A percentile compares a stretch with the other conserved stretches of the same genome.
These are phyloP conservation scores for Phytophthora hibernalis DNA, from an alignment of 352 stramenopile genomes.

Conservation along the genomic window DNA sequence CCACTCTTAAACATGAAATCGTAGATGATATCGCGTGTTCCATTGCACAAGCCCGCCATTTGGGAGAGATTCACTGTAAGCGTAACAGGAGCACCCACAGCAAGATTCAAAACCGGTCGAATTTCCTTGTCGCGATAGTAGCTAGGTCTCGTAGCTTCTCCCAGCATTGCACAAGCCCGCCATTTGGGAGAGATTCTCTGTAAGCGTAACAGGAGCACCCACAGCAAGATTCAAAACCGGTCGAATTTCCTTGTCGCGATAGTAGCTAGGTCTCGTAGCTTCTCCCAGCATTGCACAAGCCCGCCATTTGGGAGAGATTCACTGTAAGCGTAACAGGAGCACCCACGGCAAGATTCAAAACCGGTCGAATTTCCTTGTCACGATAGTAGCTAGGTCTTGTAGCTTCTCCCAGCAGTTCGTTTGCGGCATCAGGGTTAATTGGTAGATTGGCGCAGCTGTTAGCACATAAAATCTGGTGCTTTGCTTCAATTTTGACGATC, in stretches of 20 bases:
- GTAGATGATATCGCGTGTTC: neutral
- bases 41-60: neutral
- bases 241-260: neutral
- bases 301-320: neutral
- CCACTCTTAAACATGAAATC: neutral
- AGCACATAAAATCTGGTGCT: neutral
- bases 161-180: neutral
- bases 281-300: neutral
- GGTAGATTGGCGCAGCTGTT: neutral
- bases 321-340: neutral
- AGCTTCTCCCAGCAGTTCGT: neutral
- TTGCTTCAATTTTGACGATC: neutral
- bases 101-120: neutral
- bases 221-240: neutral
- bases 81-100: neutral
- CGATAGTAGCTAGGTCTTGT: neutral
- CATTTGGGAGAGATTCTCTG: neutral
- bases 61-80: neutral
- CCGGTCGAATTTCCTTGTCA: neutral
- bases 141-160: neutral
- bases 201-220: neutral
- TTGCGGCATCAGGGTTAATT: neutral
- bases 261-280: neutral
- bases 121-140: neutral
- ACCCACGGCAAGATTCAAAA: neutral